Conservation (phyloP, 163 green algal species). For the Scenedesmus sp. region DNA sequence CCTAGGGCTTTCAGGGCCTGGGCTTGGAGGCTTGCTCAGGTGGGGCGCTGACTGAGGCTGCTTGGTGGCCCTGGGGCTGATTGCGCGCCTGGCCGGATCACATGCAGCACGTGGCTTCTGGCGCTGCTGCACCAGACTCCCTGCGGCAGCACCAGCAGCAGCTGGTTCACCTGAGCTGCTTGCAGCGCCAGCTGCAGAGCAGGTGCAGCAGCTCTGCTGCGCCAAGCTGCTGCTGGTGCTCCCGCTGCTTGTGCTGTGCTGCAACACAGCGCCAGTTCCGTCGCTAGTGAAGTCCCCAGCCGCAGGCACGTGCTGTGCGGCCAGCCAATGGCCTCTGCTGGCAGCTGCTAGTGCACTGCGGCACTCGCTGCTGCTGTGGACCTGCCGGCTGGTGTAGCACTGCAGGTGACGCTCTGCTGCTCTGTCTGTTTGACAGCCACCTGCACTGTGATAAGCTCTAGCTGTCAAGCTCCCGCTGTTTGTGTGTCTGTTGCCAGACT, state of each 20-base stretch:
- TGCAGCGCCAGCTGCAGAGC: not conserved
- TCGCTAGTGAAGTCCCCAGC: not conserved
- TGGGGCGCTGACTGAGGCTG: not conserved
- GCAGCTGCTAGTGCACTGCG: not conserved
- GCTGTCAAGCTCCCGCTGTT: not conserved
- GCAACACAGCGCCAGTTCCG: not conserved
- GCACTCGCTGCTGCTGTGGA: not conserved
- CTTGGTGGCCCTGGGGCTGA: not conserved
- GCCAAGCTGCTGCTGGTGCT: not conserved
- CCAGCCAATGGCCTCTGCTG: not conserved
- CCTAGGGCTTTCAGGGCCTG: not conserved
- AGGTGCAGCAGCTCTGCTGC: not conserved
- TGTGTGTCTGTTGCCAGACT: not conserved
- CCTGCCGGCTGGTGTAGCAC: not conserved
- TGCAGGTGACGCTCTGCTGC: not conserved
- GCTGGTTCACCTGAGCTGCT: not conserved
- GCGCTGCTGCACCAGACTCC: not conserved
- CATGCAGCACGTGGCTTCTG: not conserved
- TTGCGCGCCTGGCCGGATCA: not conserved
- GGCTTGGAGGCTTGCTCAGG: not conserved
- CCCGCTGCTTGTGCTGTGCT: not conserved
- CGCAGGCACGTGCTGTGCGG: not conserved
- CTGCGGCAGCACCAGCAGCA: not conserved
- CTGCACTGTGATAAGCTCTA: not conserved
- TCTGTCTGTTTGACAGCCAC: not conserved